phyloP scores from a whole-genome alignment of 257 asterid species.

The Nicotiana sylvestris region DNA sequence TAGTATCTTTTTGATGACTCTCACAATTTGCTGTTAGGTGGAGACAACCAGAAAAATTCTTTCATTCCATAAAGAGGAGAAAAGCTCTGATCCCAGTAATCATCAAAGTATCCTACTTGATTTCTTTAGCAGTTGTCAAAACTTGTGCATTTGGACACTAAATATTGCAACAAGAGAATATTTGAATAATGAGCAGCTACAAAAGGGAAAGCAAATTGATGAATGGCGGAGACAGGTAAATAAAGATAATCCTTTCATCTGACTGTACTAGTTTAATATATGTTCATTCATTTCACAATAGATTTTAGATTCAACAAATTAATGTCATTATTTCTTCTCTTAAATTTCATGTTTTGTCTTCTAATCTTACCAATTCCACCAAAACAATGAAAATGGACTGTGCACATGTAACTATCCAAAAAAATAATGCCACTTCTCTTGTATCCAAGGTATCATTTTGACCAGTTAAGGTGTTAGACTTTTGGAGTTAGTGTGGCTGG shows the following conservation, averaged over 20 bases:
- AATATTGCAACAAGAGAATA: slow-evolving; percentile 87
- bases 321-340: not conserved
- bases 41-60: slow-evolving; percentile 90
- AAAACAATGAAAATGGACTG: too few species aligned
- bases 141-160: slow-evolving; percentile 88
- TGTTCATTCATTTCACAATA: not conserved
- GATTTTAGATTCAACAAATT: not conserved
- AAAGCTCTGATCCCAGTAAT: slow-evolving; percentile 78
- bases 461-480: too few species aligned
- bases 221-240: slow-evolving; percentile 99
- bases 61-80: slow-evolving; percentile 89
- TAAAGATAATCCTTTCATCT: slow-evolving; percentile 54
- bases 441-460: too few species aligned
- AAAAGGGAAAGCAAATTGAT: slow-evolving; percentile 97
- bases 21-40: slow-evolving; percentile 52
- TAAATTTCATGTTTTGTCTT: too few species aligned
- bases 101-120: slow-evolving; percentile 90
- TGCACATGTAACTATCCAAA: too few species aligned
- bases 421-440: too few species aligned
- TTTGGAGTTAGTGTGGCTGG: too few species aligned
- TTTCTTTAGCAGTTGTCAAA: slow-evolving; percentile 97
- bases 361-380: too few species aligned
- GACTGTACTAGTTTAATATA: not conserved
- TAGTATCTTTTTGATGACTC: not conserved
- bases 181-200: slow-evolving; percentile 89